Conservation (phyloP, 306 rosid genomes). For the Cicer yamashitae region DNA sequence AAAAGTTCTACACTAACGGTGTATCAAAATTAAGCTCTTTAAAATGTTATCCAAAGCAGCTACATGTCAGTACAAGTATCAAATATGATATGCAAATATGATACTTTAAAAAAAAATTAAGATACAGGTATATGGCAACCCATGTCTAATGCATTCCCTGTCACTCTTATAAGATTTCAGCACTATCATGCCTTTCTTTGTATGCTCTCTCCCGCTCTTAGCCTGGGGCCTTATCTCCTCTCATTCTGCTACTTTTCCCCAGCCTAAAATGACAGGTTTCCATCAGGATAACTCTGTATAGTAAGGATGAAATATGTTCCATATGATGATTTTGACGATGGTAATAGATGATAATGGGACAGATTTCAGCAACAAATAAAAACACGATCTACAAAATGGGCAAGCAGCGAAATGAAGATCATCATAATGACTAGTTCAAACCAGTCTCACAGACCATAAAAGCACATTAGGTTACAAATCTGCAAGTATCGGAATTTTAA, state of each 20-base stretch:
- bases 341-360: not conserved
- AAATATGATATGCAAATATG: conserved; percentile 10
- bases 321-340: not conserved
- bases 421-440: conserved; percentile 13
- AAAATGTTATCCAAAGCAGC: not conserved
- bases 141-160: conserved; percentile 5
- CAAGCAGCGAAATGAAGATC: conserved; percentile 5
- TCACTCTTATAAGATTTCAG: not conserved
- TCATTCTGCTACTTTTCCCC: not conserved
- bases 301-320: not conserved
- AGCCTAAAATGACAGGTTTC: not conserved
- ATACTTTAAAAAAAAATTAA: not conserved
- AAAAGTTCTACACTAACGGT: not conserved
- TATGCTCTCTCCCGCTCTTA: not conserved
- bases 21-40: not conserved
- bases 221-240: not conserved
- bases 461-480: not conserved
- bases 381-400: not conserved
- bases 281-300: not conserved
- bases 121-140: not conserved
- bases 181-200: not conserved
- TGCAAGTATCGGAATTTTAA: not conserved
- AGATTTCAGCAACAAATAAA: not conserved
- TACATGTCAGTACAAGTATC: not conserved
- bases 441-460: not conserved